phyloP scores from a whole-genome alignment of 305 asterid genomes.

The Solanum hybrid region DNA sequence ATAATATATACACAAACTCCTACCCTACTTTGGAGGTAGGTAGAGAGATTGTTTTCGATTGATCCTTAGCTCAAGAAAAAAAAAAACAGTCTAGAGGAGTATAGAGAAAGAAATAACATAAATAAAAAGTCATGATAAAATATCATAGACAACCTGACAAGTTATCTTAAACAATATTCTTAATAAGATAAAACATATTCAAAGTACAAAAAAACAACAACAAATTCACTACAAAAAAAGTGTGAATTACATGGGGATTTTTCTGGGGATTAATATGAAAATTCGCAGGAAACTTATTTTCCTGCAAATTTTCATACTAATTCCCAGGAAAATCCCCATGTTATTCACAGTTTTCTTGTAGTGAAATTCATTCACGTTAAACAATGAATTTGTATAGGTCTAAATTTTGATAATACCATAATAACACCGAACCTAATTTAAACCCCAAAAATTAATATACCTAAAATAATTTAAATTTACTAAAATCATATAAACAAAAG shows the following conservation, averaged over 20 bases:
- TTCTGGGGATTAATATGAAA: too few species aligned
- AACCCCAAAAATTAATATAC: not conserved
- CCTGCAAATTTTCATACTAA: too few species aligned
- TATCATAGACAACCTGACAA: not conserved
- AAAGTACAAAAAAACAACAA: not conserved
- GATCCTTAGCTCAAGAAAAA: not conserved
- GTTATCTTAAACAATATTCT: not conserved
- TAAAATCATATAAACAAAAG: not conserved
- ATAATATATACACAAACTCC: accelerated
- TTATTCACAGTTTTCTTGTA: too few species aligned
- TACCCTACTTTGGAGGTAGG: not conserved
- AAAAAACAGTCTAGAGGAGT: not conserved
- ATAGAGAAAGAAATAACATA: not conserved
- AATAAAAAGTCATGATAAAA: not conserved
- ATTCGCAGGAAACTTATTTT: too few species aligned
- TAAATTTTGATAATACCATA: not conserved
- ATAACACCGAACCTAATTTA: not conserved
- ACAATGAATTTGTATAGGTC: not conserved
- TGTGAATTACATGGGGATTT: too few species aligned
- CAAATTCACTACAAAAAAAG: not conserved
- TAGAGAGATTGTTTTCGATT: accelerated
- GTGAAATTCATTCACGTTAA: not conserved
- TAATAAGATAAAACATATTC: not conserved
- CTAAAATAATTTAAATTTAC: not conserved
- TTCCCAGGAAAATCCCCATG: too few species aligned